phyloP scores from a whole-genome alignment of 768 basidiomycete species.

The Tulasnella sp. region DNA sequence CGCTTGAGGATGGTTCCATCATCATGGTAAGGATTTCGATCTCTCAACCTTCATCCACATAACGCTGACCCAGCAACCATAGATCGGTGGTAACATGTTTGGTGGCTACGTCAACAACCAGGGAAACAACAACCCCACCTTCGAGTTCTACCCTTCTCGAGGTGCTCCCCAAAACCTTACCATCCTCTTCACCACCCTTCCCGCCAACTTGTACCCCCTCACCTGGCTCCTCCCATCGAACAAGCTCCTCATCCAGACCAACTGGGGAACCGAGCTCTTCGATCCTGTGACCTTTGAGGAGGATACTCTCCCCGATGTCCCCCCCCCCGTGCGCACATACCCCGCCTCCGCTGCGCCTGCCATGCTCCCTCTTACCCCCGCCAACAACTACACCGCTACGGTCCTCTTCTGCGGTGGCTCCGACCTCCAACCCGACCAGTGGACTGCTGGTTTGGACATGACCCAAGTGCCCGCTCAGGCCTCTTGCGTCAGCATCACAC shows the following conservation, averaged over 20 bases:
- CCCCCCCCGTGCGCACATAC: slow-evolving; percentile 31
- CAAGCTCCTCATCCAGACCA: slow-evolving; percentile 32
- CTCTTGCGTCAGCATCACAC: slow-evolving; percentile 66
- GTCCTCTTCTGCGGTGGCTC: slow-evolving; percentile 78
- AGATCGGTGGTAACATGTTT: slow-evolving; percentile 41
- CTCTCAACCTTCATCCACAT: too few relatives aligned
- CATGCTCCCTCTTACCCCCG: slow-evolving; percentile 67
- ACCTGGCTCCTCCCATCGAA: slow-evolving; percentile 31
- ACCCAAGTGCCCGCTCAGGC: slow-evolving; percentile 51
- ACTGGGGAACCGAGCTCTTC: slow-evolving; percentile 31
- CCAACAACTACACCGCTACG: slow-evolving; percentile 61
- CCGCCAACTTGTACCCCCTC: slow-evolving; percentile 39
- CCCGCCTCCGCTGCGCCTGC: slow-evolving; percentile 58
- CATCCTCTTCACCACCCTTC: slow-evolving; percentile 43
- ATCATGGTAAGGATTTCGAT: slow-evolving; percentile 37
- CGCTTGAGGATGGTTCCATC: slow-evolving; percentile 43
- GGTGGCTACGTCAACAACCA: slow-evolving; percentile 36
- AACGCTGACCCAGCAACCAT: not conserved
- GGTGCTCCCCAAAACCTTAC: slow-evolving; percentile 36
- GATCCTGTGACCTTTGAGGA: slow-evolving; percentile 28
- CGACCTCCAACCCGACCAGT: slow-evolving; percentile 31
- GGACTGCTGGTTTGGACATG: slow-evolving; percentile 23
- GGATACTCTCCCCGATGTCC: slow-evolving; percentile 29
- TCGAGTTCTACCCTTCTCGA: slow-evolving; percentile 36
- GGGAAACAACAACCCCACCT: slow-evolving; percentile 45